Conservation (phyloP, 2,329 filamentous ascomycete genomes). For the Exophiala spinifera region DNA sequence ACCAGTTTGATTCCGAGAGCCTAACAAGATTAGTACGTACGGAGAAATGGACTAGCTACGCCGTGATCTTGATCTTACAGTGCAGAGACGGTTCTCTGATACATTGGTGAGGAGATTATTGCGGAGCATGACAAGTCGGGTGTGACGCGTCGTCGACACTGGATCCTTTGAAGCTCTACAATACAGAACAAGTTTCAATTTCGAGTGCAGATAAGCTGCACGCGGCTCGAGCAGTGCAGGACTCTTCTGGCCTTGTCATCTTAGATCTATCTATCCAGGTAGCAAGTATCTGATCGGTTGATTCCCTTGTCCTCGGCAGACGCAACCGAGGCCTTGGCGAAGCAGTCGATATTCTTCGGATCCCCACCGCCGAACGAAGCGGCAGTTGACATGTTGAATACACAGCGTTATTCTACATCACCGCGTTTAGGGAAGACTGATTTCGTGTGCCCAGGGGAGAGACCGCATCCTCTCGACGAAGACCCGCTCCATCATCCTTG, state of each 20-base stretch:
- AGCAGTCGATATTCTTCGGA: neutral
- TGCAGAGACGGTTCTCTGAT: neutral
- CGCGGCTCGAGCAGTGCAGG: neutral
- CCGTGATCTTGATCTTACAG: neutral
- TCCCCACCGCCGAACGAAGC: neutral
- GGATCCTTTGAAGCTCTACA: neutral
- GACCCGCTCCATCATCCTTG: slow-evolving; percentile 34
- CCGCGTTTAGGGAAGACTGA: too few species aligned
- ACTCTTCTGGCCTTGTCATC: too few species aligned
- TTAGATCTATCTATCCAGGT: too few species aligned
- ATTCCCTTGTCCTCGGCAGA: neutral
- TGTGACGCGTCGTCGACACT: neutral
- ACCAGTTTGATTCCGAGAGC: slow-evolving; percentile 33
- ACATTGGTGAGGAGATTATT: neutral
- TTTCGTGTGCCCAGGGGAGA: too few species aligned
- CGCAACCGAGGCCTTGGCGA: neutral
- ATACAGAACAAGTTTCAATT: neutral
- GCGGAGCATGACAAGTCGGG: neutral
- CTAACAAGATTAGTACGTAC: neutral
- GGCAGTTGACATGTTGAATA: neutral
- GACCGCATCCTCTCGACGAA: slow-evolving; percentile 57
- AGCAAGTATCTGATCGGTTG: too few species aligned
- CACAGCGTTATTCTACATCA: too few species aligned
- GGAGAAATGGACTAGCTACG: neutral
- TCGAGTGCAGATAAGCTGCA: neutral